These are phyloP conservation scores for Hypholoma sublateritium DNA, from an alignment of 768 basidiomycete species.

Conservation along the genomic window DNA sequence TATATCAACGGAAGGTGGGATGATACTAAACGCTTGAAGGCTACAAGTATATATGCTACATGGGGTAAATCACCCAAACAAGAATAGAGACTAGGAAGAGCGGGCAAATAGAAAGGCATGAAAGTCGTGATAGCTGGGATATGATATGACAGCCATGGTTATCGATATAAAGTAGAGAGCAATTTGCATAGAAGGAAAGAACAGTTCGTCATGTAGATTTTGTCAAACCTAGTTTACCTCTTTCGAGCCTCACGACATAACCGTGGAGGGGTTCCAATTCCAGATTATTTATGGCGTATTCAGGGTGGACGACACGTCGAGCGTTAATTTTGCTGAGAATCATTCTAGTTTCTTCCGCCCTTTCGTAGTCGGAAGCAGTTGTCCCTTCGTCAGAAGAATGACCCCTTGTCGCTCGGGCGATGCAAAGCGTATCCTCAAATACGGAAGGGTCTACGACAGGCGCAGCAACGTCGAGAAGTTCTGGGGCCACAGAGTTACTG, in stretches of 20 bases:
- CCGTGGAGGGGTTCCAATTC: conserved; percentile 65
- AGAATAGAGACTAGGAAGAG: background rate
- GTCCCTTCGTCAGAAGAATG: conserved; percentile 15
- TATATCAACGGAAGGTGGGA: background rate
- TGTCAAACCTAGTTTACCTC: conserved; percentile 55
- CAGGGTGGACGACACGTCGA: conserved; percentile 64
- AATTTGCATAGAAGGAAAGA: background rate
- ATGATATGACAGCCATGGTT: background rate
- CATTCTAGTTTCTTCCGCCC: conserved; percentile 43
- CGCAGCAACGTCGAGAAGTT: conserved; percentile 52
- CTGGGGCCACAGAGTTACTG: conserved; percentile 27
- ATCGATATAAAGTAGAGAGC: background rate
- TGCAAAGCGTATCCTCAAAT: conserved; percentile 35
- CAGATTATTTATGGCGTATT: conserved; percentile 67
- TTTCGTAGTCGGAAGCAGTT: conserved; percentile 35
- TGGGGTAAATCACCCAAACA: background rate
- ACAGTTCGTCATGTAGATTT: conserved; percentile 10
- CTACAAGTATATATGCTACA: conserved; percentile 7
- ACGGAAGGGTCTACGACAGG: conserved; percentile 47
- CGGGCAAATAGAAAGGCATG: background rate
- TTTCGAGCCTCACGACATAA: conserved; percentile 54
- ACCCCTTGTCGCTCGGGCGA: conserved; percentile 12
- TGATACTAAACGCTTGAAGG: background rate
- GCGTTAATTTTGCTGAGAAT: conserved; percentile 71
- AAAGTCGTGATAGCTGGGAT: background rate